These are phyloP conservation scores for Quercus cerris DNA, from an alignment of 306 rosid genomes.

Conservation along the genomic window DNA sequence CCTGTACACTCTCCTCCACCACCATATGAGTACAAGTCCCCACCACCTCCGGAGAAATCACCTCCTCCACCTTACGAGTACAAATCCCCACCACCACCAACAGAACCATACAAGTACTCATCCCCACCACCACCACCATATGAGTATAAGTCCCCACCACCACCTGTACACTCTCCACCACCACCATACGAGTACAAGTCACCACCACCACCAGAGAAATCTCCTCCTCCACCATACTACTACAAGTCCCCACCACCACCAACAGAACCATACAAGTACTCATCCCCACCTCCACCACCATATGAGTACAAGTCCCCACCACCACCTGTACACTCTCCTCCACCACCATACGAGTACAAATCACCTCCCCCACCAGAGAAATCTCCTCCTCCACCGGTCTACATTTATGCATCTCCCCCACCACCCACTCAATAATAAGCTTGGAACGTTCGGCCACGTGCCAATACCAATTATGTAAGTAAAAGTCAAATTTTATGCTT, in stretches of 20 bases:
- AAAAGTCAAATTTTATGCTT: not conserved
- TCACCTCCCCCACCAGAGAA: constrained; percentile 51
- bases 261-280: not conserved
- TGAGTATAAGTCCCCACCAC: constrained; percentile 30
- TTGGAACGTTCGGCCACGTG: not conserved
- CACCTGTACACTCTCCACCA: constrained; percentile 12
- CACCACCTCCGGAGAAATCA: constrained; percentile 8
- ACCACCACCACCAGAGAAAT: constrained; percentile 44
- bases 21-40: not conserved
- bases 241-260: constrained; percentile 72
- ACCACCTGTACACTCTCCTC: constrained; percentile 32
- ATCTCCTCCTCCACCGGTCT: constrained; percentile 47
- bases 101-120: not conserved
- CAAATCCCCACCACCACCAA: constrained; percentile 34
- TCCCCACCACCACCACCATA: not conserved
- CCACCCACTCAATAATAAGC: constrained; percentile 53
- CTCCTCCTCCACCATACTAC: constrained; percentile 9
- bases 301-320: constrained; percentile 30
- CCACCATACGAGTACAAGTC: constrained; percentile 43
- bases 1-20: not conserved
- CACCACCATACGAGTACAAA: constrained; percentile 41
- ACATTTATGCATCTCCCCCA: constrained; percentile 64
- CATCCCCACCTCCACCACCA: constrained; percentile 21
- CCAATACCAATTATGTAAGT: constrained; percentile 61
- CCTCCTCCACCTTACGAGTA: constrained; percentile 8